A percentile compares a stretch with the other conserved stretches of the same genome.
phyloP scores from a whole-genome alignment of 192 early-diverging fungal genomes.

The Podila clonocystis region DNA sequence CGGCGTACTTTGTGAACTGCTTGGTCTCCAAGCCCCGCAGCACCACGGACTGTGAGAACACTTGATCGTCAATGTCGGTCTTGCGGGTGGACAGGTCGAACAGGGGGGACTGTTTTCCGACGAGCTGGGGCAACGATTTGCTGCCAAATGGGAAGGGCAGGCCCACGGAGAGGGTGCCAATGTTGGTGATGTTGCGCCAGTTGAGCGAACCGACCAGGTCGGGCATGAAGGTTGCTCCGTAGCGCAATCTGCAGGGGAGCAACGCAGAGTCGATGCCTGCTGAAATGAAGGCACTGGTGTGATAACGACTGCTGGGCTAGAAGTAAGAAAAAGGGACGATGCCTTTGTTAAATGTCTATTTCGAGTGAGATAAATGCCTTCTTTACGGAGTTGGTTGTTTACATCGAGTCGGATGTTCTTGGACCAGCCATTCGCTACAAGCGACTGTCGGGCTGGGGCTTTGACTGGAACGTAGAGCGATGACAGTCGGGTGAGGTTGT shows the following conservation, averaged over 20 bases:
- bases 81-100: slow-evolving; percentile 23
- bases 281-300: slow-evolving; percentile 64
- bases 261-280: slow-evolving; percentile 61
- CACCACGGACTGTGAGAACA: slow-evolving; percentile 42
- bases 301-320: slow-evolving; percentile 54
- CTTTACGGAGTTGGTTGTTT: slow-evolving; percentile 4
- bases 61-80: slow-evolving; percentile 21
- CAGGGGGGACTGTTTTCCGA: slow-evolving; percentile 21
- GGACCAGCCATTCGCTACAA: slow-evolving; percentile 28
- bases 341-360: background rate
- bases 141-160: slow-evolving; percentile 56
- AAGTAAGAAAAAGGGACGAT: background rate
- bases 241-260: slow-evolving; percentile 52
- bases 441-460: slow-evolving; percentile 29
- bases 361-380: background rate
- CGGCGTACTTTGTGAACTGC: slow-evolving; percentile 32
- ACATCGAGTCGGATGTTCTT: slow-evolving; percentile 53
- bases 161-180: slow-evolving; percentile 43
- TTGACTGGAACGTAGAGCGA: slow-evolving; percentile 63
- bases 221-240: slow-evolving; percentile 24
- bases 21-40: slow-evolving; percentile 29
- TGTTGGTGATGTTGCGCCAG: slow-evolving; percentile 56
- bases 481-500: slow-evolving; percentile 54
- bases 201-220: slow-evolving; percentile 52
- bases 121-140: slow-evolving; percentile 7